Evolutionary conservation across 2,329 filamentous ascomycete genomes (phyloP).

Genomic region (Cladorrhinum sp.): DNA sequence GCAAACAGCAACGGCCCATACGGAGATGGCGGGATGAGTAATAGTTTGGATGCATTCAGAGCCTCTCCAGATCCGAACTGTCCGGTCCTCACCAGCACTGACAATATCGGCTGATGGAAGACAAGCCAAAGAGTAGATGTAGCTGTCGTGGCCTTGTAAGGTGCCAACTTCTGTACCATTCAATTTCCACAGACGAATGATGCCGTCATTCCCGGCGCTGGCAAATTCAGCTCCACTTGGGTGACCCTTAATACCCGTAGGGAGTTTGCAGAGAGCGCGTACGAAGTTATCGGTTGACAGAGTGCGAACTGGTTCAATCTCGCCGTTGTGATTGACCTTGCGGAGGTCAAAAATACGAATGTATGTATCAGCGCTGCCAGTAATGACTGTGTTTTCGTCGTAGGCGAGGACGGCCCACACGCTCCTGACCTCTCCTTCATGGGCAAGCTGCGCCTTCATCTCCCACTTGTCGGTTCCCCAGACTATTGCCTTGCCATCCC

Average conservation of each 20-base stretch:
- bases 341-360: conserved; percentile 80
- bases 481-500: conserved; percentile 84
- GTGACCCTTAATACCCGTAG: conserved; percentile 54
- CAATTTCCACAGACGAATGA: conserved; percentile 83
- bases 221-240: conserved; percentile 87
- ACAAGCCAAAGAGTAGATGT: conserved; percentile 81
- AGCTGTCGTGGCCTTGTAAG: conserved; percentile 86
- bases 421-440: conserved; percentile 62
- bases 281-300: conserved; percentile 76
- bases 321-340: conserved; percentile 50
- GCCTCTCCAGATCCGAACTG: conserved; percentile 82
- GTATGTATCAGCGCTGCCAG: conserved; percentile 85
- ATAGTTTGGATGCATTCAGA: conserved; percentile 88
- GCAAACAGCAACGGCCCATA: conserved; percentile 89
- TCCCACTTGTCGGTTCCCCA: conserved; percentile 90
- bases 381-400: conserved; percentile 76
- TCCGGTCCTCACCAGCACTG: conserved; percentile 92
- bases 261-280: conserved; percentile 82
- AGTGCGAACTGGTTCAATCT: conserved; percentile 51
- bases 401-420: conserved; percentile 92
- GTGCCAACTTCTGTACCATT: conserved; percentile 73
- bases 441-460: conserved; percentile 65
- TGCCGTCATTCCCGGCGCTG: conserved; percentile 87
- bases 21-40: conserved; percentile 92
- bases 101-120: conserved; percentile 83